Base-by-base conservation (phyloP, 805 yeast genomes). In the Candida boleticola region DNA sequence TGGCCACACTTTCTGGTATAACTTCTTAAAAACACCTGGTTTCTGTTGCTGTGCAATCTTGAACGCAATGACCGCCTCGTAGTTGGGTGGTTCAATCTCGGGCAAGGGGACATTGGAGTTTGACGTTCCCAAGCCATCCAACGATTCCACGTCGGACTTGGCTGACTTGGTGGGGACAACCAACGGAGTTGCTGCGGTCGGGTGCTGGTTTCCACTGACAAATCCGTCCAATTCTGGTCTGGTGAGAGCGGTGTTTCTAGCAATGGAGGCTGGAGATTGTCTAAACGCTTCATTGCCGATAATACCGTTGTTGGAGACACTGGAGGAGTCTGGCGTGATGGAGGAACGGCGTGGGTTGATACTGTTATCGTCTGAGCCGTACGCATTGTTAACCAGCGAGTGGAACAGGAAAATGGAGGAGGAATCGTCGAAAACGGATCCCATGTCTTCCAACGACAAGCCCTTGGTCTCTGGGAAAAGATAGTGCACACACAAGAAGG, bases 401-500 rank as follows among this genome's bases (percentile, higher is more conserved):
- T 70, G 76, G 55, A 59, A 68, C 7, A 73, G 67, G 46, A 71
- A 71, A 4, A 71, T 58, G 4, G 73, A 66, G 4, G 72, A 64
- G 40, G 52, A 53, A 49, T 70, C 96, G 50, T 90, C 95, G 61
- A 90, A 89, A 11, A 89, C 76, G 3, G 86, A 77, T 48, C 90
- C 96, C 95, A 90, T 89, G 45, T 90, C 97, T 58, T 90, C 97
- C 42, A 89, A 72, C 20, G 83, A 75, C 37, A 89, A 79, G 9
- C 97, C 97, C 53, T 85, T 89, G 2, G 97, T 90, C 60, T 90
- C 97, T 1, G 97, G 97, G 59, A 85, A 89, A 36, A 81, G 67
- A 42, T 73, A 75, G 64, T 74, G 79, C 10, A 89, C 96, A 18
- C 83, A 80, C 29, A 85, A 60, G 45, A 85, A 81, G 3, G 96